Conservation (phyloP, 257 asterid species). For the Solanum corneliomulleri region DNA sequence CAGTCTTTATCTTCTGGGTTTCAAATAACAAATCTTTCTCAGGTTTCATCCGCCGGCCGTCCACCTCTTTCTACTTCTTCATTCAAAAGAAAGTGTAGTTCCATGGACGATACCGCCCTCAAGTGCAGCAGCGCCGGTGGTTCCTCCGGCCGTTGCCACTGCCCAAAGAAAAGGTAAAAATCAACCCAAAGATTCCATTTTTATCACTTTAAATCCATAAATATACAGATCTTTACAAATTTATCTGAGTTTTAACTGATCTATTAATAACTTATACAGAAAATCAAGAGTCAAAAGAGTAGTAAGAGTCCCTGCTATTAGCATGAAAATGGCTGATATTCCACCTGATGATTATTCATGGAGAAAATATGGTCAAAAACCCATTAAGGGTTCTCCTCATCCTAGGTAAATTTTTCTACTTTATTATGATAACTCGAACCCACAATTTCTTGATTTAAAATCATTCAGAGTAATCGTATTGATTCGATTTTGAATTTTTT, state of each 20-base stretch:
- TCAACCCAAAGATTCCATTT: not conserved
- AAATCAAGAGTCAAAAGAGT: constrained; percentile 49
- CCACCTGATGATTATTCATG: constrained; percentile 79
- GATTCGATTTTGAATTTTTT: not conserved
- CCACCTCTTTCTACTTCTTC: constrained; percentile 52
- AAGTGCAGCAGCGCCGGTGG: constrained; percentile 53
- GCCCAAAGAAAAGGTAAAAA: constrained; percentile 64
- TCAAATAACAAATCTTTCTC: constrained; percentile 69
- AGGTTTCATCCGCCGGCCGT: constrained; percentile 53
- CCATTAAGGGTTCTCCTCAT: constrained; percentile 78
- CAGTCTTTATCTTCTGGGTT: constrained; percentile 70
- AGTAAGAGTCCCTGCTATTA: constrained; percentile 50
- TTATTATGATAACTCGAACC: not conserved
- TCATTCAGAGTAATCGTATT: not conserved
- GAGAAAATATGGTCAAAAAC: constrained; percentile 80
- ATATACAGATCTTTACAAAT: not conserved
- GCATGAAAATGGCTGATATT: constrained; percentile 74
- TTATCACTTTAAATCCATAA: not conserved
- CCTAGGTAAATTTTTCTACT: constrained; percentile 28
- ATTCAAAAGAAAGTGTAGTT: constrained; percentile 59
- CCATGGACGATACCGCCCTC: constrained; percentile 28
- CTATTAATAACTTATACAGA: constrained; percentile 7
- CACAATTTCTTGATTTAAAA: not conserved
- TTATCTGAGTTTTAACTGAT: not conserved
- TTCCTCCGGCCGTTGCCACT: constrained; percentile 62